These are phyloP conservation scores for Chrysoporthe deuterocubensis DNA, from an alignment of 2,329 filamentous ascomycete genomes.

Conservation along the genomic window DNA sequence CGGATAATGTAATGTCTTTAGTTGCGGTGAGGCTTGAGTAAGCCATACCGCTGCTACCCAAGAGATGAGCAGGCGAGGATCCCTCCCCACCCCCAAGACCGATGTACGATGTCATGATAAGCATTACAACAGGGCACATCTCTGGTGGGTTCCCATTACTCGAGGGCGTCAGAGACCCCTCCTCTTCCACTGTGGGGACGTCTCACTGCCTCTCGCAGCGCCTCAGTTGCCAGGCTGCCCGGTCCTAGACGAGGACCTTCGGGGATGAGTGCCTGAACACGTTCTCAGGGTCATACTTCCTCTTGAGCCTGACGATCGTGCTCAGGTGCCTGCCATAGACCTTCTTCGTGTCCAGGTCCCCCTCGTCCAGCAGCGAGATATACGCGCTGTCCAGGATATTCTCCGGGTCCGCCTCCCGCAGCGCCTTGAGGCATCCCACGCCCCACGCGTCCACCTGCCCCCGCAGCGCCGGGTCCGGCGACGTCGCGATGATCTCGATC, in stretches of 20 bases:
- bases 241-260: not conserved
- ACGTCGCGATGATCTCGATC: conserved; percentile 1
- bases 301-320: conserved; percentile 34
- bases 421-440: conserved; percentile 31
- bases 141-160: not conserved
- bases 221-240: not conserved
- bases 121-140: not conserved
- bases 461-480: conserved; percentile 1
- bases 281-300: conserved; percentile 41
- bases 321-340: conserved; percentile 38
- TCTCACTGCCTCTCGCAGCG: not conserved
- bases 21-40: not conserved
- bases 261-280: conserved; percentile 36
- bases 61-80: not conserved
- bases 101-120: not conserved
- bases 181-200: not conserved
- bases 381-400: conserved; percentile 38
- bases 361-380: conserved; percentile 36
- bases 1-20: not conserved
- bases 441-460: conserved; percentile 13
- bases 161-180: too few species aligned
- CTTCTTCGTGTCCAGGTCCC: conserved; percentile 33
- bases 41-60: not conserved
- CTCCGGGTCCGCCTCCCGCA: conserved; percentile 28
- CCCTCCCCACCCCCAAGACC: not conserved